These are phyloP conservation scores for Trifolium pratense DNA, from an alignment of 306 rosid species.

Conservation along the genomic window DNA sequence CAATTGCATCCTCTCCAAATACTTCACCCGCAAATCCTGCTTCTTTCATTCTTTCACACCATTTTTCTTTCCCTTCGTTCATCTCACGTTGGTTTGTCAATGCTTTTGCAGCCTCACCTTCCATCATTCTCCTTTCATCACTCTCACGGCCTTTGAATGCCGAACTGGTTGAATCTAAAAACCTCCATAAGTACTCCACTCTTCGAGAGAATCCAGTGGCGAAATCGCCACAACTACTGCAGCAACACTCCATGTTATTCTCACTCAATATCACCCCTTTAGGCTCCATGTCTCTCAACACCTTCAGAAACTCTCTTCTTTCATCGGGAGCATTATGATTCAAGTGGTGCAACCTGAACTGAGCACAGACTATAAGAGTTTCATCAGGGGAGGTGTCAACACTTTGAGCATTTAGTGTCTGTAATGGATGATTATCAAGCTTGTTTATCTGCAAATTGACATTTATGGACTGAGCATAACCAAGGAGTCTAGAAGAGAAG, in stretches of 20 bases:
- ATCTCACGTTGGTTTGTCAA: conserved; percentile 65
- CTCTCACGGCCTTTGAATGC: conserved; percentile 85
- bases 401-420: conserved; percentile 49
- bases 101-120: conserved; percentile 87
- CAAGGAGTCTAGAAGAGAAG: conserved; percentile 65
- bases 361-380: conserved; percentile 73
- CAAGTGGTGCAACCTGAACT: conserved; percentile 77
- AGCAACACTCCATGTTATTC: conserved; percentile 80
- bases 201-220: conserved; percentile 55
- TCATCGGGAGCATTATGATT: conserved; percentile 68
- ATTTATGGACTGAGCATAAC: conserved; percentile 69
- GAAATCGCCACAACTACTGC: conserved; percentile 73
- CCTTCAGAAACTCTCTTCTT: conserved; percentile 61
- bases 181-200: conserved; percentile 80
- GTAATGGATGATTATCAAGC: conserved; percentile 61
- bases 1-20: conserved; percentile 71
- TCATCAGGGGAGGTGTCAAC: conserved; percentile 58
- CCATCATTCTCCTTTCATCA: conserved; percentile 85
- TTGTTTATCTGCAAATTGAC: conserved; percentile 71
- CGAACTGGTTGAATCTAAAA: conserved; percentile 78
- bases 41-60: conserved; percentile 82
- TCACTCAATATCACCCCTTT: conserved; percentile 77
- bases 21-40: conserved; percentile 63
- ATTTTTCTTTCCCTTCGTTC: conserved; percentile 81
- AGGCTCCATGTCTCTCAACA: conserved; percentile 64